Conservation (phyloP, 768 basidiomycete species). For the Russula dissimulans region DNA sequence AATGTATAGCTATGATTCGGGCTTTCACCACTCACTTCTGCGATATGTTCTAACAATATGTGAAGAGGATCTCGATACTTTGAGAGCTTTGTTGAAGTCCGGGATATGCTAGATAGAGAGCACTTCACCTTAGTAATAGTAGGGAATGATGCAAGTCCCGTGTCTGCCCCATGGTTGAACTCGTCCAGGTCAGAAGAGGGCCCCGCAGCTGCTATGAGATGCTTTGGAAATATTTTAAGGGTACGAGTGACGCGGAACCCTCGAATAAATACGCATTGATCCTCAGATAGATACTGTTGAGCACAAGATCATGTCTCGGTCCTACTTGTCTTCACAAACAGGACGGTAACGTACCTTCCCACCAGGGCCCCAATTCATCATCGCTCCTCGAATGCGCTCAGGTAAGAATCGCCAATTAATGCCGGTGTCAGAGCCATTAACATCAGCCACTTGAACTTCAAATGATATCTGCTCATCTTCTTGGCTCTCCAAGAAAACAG, state of each 20-base stretch:
- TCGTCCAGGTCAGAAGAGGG: not conserved
- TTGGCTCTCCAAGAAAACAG: not conserved
- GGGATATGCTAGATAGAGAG: not conserved
- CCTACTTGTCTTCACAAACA: too few species aligned
- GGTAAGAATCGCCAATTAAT: not conserved
- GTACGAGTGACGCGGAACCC: not conserved
- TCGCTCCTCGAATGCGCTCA: not conserved
- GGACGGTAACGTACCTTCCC: too few species aligned
- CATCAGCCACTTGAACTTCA: not conserved
- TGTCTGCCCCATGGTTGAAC: not conserved
- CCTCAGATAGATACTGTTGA: not conserved
- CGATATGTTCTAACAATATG: not conserved
- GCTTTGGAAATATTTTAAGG: not conserved
- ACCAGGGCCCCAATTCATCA: too few species aligned
- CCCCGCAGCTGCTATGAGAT: not conserved
- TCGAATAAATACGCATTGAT: not conserved
- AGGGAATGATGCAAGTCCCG: not conserved
- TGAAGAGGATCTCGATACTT: not conserved
- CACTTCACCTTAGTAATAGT: not conserved
- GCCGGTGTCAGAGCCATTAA: not conserved
- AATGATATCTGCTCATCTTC: not conserved
- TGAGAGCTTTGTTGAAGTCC: not conserved
- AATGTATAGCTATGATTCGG: too few species aligned
- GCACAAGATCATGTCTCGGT: too few species aligned
- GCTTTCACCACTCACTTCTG: not conserved